A percentile compares a stretch with the other conserved stretches of the same genome.
phyloP scores from a whole-genome alignment of 2,329 filamentous ascomycete genomes.

The Exophiala lecanii-corni region DNA sequence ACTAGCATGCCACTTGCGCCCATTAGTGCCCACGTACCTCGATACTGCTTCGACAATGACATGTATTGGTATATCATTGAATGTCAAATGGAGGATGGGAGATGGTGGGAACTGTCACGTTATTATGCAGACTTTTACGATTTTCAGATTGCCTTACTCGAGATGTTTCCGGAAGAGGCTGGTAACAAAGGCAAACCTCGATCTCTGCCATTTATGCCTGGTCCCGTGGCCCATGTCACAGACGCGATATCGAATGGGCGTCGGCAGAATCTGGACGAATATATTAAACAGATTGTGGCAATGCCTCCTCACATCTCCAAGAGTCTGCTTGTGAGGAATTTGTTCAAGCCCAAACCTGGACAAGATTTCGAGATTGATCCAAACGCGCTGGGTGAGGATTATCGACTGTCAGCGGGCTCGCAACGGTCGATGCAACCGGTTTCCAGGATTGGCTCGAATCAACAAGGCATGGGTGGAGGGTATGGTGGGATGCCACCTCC shows the following conservation, averaged over 20 bases:
- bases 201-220: slow-evolving; percentile 93
- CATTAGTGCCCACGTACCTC: slow-evolving; percentile 75
- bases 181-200: slow-evolving; percentile 79
- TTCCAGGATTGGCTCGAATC: slow-evolving; percentile 61
- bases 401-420: slow-evolving; percentile 67
- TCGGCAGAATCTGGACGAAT: slow-evolving; percentile 87
- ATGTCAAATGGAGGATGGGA: slow-evolving; percentile 80
- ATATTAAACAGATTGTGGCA: slow-evolving; percentile 83
- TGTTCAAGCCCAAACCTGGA: slow-evolving; percentile 83
- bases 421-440: slow-evolving; percentile 63
- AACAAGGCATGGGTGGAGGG: slow-evolving; percentile 54
- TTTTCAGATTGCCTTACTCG: slow-evolving; percentile 91
- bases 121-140: slow-evolving; percentile 99
- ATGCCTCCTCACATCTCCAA: slow-evolving; percentile 80
- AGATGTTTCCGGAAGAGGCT: slow-evolving; percentile 85
- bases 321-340: slow-evolving; percentile 78
- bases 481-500: slow-evolving; percentile 50
- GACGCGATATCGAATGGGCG: slow-evolving; percentile 93
- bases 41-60: slow-evolving; percentile 93
- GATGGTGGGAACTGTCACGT: slow-evolving; percentile 86
- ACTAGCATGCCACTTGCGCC: slow-evolving; percentile 63
- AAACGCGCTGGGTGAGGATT: slow-evolving; percentile 60
- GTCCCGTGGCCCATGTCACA: slow-evolving; percentile 96
- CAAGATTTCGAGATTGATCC: slow-evolving; percentile 85
- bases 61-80: slow-evolving; percentile 99